Percentiles rank a stretch among this genome's conserved stretches.
These are phyloP conservation scores for Tylopilus rubrobrunneus DNA, from an alignment of 768 basidiomycete species.

Conservation along the genomic window DNA sequence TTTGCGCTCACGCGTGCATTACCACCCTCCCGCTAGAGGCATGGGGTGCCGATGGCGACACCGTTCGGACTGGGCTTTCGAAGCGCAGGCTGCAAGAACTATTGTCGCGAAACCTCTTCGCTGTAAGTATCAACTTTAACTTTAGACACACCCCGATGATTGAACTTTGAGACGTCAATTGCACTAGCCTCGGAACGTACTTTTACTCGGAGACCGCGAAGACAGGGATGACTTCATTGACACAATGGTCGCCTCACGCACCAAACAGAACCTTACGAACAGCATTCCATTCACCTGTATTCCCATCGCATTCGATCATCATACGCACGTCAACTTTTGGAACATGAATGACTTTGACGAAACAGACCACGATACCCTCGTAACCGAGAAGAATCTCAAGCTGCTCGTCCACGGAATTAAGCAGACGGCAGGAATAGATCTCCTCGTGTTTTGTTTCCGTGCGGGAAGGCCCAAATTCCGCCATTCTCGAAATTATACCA, in stretches of 20 bases:
- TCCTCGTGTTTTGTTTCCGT: slow-evolving; percentile 29
- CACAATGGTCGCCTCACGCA: background rate
- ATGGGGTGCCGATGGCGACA: background rate
- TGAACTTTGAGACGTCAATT: background rate
- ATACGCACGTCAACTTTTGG: slow-evolving; percentile 19
- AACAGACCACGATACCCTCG: slow-evolving; percentile 4
- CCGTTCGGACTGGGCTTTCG: slow-evolving; percentile 9
- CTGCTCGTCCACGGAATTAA: slow-evolving; percentile 13
- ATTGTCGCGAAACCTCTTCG: slow-evolving; percentile 2
- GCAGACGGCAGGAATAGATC: slow-evolving; percentile 14
- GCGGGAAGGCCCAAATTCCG: slow-evolving; percentile 18
- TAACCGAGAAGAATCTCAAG: slow-evolving; percentile 15
- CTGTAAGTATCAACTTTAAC: slow-evolving; percentile 8
- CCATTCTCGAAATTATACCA: slow-evolving; percentile 25
- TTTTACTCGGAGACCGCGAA: slow-evolving; percentile 15
- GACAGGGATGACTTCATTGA: slow-evolving; percentile 14
- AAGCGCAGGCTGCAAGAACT: slow-evolving; percentile 8
- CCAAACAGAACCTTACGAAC: background rate
- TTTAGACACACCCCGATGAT: too few relatives aligned
- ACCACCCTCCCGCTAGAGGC: slow-evolving; percentile 16
- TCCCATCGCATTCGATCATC: slow-evolving; percentile 1
- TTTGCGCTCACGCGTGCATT: slow-evolving; percentile 36
- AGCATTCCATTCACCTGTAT: background rate
- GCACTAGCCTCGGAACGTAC: slow-evolving; percentile 17
- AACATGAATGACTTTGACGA: slow-evolving; percentile 13